Base-by-base conservation (phyloP, 768 basidiomycete species). In the Mycena capillaripes region DNA sequence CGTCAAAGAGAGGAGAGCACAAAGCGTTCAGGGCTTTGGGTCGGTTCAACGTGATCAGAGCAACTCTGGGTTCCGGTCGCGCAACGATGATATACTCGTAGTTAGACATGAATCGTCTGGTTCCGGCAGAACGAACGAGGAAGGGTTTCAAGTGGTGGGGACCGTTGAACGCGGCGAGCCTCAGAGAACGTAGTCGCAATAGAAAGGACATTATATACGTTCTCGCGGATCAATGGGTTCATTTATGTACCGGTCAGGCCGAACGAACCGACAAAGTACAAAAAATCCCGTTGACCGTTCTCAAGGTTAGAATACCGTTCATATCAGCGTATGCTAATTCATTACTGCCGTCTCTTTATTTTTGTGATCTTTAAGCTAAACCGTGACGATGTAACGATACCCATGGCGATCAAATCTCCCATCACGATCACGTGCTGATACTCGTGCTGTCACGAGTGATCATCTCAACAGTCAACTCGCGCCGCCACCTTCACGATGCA, bases 1-100 rank as follows among this genome's bases (percentile, higher is more conserved):
- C 95, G 17, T 82, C 82, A 80, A 98, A 93, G 69, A 98, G 87
- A 8, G 93, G 91, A 27, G 90, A 89, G 76, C 88, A 92, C 70
- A 99, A 86, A 4, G 98, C 97, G 79, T 98, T 98, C 69, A 97
- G 85, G 21, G 93, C 93, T 76, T 96, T 96, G 29, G 96, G 96
- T 52, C 96, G 89, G 83, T 97, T 96, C 77, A 97, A 87, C 17
- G 93, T 95, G 78, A 97, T 90, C 77, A 97, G 90, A n/a, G 89
- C 84, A 50, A 95, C 92, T 23, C 86, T 86, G 4, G 90, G 89
- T 63, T 91, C 87, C 1, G 94, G 94, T 69, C 87, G 86, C 4
- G 93, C 90, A 21, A 89, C 88, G 50, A 95, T 83, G 78, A 95
- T 93, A 77, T 90, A 86, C 77, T 89, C 87, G 82, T 92, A 94